phyloP scores from a whole-genome alignment of 1,284 basidiomycete genomes.

The Tausonia pullulans region DNA sequence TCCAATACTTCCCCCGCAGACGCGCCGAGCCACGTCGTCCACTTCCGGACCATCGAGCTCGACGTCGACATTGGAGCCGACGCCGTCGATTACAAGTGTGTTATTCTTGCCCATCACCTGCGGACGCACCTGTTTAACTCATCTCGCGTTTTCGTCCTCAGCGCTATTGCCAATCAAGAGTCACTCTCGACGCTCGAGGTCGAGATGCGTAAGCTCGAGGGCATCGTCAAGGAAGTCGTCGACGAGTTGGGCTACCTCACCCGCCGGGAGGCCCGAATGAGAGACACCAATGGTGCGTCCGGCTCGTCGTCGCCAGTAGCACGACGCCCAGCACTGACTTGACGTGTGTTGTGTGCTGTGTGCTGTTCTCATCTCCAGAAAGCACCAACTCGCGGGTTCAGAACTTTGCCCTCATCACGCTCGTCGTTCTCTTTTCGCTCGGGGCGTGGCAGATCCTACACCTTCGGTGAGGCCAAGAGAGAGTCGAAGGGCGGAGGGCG shows the following conservation, averaged over 20 bases:
- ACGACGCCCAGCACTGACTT: no score
- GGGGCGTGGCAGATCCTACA: conserved; percentile 71
- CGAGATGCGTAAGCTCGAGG: conserved; percentile 96
- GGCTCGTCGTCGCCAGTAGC: no score
- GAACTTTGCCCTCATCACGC: conserved; percentile 82
- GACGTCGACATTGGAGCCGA: conserved; percentile 98
- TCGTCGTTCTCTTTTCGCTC: conserved; percentile 65
- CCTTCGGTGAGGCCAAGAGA: conserved; percentile 18
- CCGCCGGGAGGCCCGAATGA: conserved; percentile 74
- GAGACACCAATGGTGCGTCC: conserved; percentile 77
- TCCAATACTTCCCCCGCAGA: conserved; percentile 27
- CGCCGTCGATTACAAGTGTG: conserved; percentile 95
- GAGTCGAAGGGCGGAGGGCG: no score
- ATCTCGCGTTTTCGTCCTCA: conserved; percentile 28
- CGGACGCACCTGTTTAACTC: not conserved
- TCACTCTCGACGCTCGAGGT: conserved; percentile 90
- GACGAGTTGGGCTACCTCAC: conserved; percentile 92
- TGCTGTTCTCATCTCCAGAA: conserved; percentile 41
- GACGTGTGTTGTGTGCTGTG: conserved; percentile 1
- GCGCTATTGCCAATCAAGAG: conserved; percentile 97
- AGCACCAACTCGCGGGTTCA: conserved; percentile 87
- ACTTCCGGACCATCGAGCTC: conserved; percentile 66
- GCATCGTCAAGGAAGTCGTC: conserved; percentile 82
- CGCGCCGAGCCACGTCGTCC: conserved; percentile 40
- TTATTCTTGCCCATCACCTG: conserved; percentile 13